Evolutionary conservation across 1,284 basidiomycete species (phyloP), one percentile per base, ranked within the genome.

Genomic region (Vanrija sp.): DNA sequence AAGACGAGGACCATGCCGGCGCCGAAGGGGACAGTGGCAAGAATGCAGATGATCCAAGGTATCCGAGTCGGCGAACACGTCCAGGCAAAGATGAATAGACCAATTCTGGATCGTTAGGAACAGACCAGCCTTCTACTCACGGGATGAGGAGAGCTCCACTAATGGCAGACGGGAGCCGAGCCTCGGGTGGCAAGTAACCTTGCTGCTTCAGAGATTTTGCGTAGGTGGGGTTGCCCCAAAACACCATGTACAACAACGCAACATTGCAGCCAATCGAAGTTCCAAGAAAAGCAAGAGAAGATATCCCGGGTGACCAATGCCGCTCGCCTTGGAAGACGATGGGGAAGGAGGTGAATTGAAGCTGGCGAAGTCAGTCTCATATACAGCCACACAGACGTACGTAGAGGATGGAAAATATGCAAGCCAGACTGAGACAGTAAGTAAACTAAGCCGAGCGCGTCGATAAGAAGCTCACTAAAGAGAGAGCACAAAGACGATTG

Each of bases 261-360:
- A 82, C 70, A 21, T 77, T 74, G 7, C 83, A 80, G 0, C 83
- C 85, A 14, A 84, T 59, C 0, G 85, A 83, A 42, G 86, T 78
- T 12, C 84, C 84, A 21, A 86, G 77, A 68, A 86, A 86, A 0
- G 83, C 82, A 5, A 86, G 78, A 1, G 85, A 85, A 5, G 80
- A 79, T 60, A 83, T 65, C 2, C 84, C 84, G 0, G 63, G 58
- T 0, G 51, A 52, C 70, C 70, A 72, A 19, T 62, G 62, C 14
- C 70, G 57, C 6, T 49, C 28, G 3, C 25, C 29, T 38, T 65
- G 62, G 57, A 71, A 69, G 26, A 71, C 64, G 55, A 85, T 83
- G 1, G 84, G 68, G 58, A 71, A 71, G 1, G 66, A 62, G 9
- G 65, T 64, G 51, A 65, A 67, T 53, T 63, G 58, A 52, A 68